Evolutionary conservation across 2,329 filamentous ascomycete species (phyloP), one percentile per base, ranked within the genome.

Genomic region (Cordyceps pruinosa): DNA sequence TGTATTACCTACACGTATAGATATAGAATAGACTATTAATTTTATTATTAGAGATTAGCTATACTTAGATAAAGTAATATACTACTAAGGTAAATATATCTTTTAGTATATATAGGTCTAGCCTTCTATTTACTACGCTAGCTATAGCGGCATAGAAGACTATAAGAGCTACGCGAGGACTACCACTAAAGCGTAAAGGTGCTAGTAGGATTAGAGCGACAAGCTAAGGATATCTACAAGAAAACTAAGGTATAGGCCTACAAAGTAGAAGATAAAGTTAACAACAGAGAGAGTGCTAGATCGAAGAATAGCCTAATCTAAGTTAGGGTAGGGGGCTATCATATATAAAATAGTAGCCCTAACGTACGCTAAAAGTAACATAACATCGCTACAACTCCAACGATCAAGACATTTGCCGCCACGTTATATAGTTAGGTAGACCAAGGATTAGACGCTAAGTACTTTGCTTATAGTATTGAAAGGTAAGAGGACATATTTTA

Each of bases 401-500:
- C 45, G 45, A 48, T 48, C 26, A 34, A 48, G 45, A 48, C 17
- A 48, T 48, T 48, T 48, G 26, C 45, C 45, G 45, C 45, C 45
- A 15, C 26, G 26, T 48, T 19, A 25, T 15, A 48, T 15, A 48
- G 45, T 48, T 48, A 15, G 45, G 45, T 48, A 48, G 45, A 48
- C 45, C 10, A 48, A 30, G 45, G 32, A 48, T 48, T 26, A 48
- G 45, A 48, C 26, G 17, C 45, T 32, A 32, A n/a, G n/a, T n/a
- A n/a, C 26, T 48, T 9, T 48, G 19, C 45, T 28, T 7, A 39
- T 15, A 19, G n/a, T 15, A 39, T 19, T 19, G n/a, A 39, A 39
- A 39, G 35, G 35, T 39, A 39, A n/a, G 35, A 39, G 35, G 2
- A 39, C 5, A 39, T 1, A 8, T 39, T 39, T 39, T 6, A 19